These are phyloP conservation scores for Nectriaceae sp. DNA, from an alignment of 2,329 filamentous ascomycete genomes.

Conservation along the genomic window DNA sequence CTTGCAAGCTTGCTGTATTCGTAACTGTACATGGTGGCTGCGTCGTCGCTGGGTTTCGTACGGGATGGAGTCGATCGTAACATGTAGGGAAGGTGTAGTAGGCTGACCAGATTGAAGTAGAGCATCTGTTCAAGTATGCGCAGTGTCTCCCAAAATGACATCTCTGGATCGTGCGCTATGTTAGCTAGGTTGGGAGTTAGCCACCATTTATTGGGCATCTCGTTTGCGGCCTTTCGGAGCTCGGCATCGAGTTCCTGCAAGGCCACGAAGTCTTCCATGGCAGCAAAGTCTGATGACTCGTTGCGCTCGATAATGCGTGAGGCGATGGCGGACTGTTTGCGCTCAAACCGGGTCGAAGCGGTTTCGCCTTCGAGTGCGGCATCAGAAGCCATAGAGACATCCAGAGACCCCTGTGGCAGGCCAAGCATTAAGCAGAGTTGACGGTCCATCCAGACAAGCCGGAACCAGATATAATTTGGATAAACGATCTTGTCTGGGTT, in stretches of 20 bases:
- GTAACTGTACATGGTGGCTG: slow-evolving; percentile 36
- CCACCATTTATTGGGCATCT: slow-evolving; percentile 53
- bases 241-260: slow-evolving; percentile 47
- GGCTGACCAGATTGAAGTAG: slow-evolving; percentile 51
- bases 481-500: slow-evolving; percentile 35
- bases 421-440: slow-evolving; percentile 51
- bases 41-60: no score
- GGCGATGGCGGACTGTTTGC: slow-evolving; percentile 47
- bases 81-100: slow-evolving; percentile 57
- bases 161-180: slow-evolving; percentile 20
- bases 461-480: slow-evolving; percentile 54
- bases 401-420: slow-evolving; percentile 42
- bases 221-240: slow-evolving; percentile 43
- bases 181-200: slow-evolving; percentile 28
- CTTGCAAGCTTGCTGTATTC: slow-evolving; percentile 48
- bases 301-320: slow-evolving; percentile 43
- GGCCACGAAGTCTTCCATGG: slow-evolving; percentile 24
- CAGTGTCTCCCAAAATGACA: no score
- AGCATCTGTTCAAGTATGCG: slow-evolving; percentile 49
- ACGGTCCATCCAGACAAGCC: slow-evolving; percentile 46
- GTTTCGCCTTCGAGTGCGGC: slow-evolving; percentile 29
- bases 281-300: slow-evolving; percentile 46
- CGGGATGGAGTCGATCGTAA: no score
- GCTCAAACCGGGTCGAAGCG: slow-evolving; percentile 40
- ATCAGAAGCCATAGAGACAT: slow-evolving; percentile 37